These are phyloP conservation scores for Aspergillus niger DNA, from an alignment of 2,329 filamentous ascomycete genomes.

Conservation along the genomic window DNA sequence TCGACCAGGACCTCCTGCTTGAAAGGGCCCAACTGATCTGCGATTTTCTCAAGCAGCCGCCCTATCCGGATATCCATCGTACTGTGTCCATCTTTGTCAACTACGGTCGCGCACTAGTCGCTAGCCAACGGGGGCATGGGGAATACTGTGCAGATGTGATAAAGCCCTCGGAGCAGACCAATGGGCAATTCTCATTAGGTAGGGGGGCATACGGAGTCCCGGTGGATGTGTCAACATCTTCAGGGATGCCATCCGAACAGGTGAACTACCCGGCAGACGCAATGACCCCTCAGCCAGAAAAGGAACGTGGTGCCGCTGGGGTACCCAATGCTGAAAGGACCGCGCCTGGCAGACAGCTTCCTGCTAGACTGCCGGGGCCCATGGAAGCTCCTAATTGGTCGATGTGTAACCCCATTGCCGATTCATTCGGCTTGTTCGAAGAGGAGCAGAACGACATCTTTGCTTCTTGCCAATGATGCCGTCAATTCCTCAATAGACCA, in stretches of 20 bases:
- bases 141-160: background rate
- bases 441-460: slow-evolving; percentile 41
- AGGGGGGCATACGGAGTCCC: background rate
- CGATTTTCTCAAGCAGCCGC: slow-evolving; percentile 38
- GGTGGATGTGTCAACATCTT: background rate
- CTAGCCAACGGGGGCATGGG: slow-evolving; percentile 11
- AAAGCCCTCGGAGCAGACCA: background rate
- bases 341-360: slow-evolving; percentile 24
- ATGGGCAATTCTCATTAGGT: background rate
- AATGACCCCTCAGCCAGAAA: slow-evolving; percentile 14
- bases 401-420: slow-evolving; percentile 38
- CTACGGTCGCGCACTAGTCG: slow-evolving; percentile 37
- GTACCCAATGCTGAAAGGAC: slow-evolving; percentile 24
- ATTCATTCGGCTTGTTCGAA: slow-evolving; percentile 40
- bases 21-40: slow-evolving; percentile 36
- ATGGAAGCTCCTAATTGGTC: slow-evolving; percentile 41
- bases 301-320: slow-evolving; percentile 17
- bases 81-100: slow-evolving; percentile 42
- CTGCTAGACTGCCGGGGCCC: slow-evolving; percentile 29
- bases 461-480: slow-evolving; percentile 39
- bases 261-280: slow-evolving; percentile 13
- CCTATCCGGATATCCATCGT: slow-evolving; percentile 42
- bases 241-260: background rate
- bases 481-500: slow-evolving; percentile 26
- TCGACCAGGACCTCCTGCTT: slow-evolving; percentile 33